Conservation (phyloP, 2,329 filamentous ascomycete species). For the Curvularia verruculosa region DNA sequence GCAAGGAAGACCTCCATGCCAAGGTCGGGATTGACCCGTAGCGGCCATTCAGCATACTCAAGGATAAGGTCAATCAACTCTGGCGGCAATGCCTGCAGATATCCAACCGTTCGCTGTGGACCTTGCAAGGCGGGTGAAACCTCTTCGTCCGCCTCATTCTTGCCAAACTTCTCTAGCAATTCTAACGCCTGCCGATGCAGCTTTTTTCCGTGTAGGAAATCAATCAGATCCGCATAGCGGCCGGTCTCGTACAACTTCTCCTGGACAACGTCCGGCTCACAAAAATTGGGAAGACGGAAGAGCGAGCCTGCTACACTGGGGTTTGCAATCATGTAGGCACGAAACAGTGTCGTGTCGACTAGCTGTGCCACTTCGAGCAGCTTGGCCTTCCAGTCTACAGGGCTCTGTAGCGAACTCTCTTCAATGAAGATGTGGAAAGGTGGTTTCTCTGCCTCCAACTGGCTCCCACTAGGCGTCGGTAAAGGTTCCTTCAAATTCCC, state of each 20-base stretch:
- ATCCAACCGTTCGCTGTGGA: slow-evolving; percentile 81
- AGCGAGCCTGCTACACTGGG: slow-evolving; percentile 85
- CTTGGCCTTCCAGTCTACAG: slow-evolving; percentile 69
- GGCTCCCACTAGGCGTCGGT: slow-evolving; percentile 51
- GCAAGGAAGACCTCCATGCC: slow-evolving; percentile 94
- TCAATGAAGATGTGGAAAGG: slow-evolving; percentile 54
- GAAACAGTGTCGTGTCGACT: slow-evolving; percentile 93
- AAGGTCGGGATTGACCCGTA: slow-evolving; percentile 71
- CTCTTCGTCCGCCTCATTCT: slow-evolving; percentile 55
- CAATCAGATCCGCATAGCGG: slow-evolving; percentile 91
- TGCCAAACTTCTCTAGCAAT: slow-evolving; percentile 80
- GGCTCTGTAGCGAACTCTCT: slow-evolving; percentile 31
- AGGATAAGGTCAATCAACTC: slow-evolving; percentile 90
- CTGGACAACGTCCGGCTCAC: slow-evolving; percentile 93
- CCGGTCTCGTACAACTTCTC: slow-evolving; percentile 87
- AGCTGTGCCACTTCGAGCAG: slow-evolving; percentile 78
- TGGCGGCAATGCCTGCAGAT: slow-evolving; percentile 86
- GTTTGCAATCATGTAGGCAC: slow-evolving; percentile 90
- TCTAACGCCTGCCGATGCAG: slow-evolving; percentile 87
- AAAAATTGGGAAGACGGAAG: slow-evolving; percentile 96
- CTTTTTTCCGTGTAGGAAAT: slow-evolving; percentile 95
- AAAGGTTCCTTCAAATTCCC: slow-evolving; percentile 65
- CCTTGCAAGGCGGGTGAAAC: slow-evolving; percentile 69
- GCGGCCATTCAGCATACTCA: slow-evolving; percentile 88
- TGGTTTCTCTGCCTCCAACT: slow-evolving; percentile 47